Evolutionary conservation across 495 filamentous ascomycete genomes (phyloP).

Genomic region (Entonaema liquescens): DNA sequence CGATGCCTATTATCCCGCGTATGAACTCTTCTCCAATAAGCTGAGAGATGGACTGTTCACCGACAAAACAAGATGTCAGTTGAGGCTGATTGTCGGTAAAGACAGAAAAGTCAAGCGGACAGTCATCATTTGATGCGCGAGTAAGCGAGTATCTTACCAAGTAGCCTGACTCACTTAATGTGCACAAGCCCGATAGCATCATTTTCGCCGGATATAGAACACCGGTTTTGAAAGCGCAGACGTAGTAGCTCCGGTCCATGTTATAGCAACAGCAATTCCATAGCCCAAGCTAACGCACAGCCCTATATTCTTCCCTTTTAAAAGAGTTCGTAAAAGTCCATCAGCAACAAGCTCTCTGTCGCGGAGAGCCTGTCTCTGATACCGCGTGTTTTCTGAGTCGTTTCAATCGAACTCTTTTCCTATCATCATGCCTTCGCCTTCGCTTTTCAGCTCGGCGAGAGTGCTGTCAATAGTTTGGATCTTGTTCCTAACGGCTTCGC

Average conservation of each 20-base stretch:
- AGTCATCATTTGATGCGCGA: conserved; percentile 57
- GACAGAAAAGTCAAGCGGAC: conserved; percentile 70
- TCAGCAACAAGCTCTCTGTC: not conserved
- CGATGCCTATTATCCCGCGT: conserved; percentile 67
- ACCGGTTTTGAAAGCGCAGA: conserved; percentile 12
- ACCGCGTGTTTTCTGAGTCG: conserved; percentile 6
- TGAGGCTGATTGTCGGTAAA: conserved; percentile 75
- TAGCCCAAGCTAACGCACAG: conserved; percentile 9
- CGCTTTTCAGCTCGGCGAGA: conserved; percentile 62
- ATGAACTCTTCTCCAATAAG: conserved; percentile 76
- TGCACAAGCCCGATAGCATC: conserved; percentile 6
- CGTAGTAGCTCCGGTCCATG: conserved; percentile 16
- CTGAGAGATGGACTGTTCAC: conserved; percentile 71
- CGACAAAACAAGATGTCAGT: conserved; percentile 63
- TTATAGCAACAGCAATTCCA: conserved; percentile 21
- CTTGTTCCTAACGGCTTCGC: conserved; percentile 62
- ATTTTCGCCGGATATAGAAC: conserved; percentile 7
- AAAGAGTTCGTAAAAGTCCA: conserved; percentile 15
- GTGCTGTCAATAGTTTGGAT: conserved; percentile 62
- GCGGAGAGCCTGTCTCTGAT: not conserved
- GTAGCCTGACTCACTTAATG: conserved; percentile 19
- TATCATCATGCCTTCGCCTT: conserved; percentile 65
- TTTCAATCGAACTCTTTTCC: conserved; percentile 57
- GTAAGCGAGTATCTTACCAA: conserved; percentile 40
- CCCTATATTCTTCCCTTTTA: conserved; percentile 9